Evolutionary conservation across 441 rosid species (phyloP), one percentile per base, ranked within the genome.

Genomic region (Isatis lusitanica): DNA sequence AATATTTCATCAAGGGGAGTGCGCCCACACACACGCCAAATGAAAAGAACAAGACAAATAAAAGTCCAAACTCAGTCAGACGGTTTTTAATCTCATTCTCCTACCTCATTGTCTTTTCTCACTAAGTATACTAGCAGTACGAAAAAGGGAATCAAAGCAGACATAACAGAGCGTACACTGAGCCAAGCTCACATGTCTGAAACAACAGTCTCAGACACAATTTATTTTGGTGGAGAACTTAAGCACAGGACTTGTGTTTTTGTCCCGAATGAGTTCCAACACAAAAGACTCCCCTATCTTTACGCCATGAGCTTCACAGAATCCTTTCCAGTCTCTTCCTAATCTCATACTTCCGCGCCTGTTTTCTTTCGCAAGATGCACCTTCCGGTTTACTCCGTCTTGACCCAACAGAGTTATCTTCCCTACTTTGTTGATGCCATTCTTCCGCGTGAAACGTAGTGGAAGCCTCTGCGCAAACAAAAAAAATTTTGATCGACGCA

Each of bases 291-390:
- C 58, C 0, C 63, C 74, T 17, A 61, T 50, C 48, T 61, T 60
- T 26, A 68, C 47, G 17, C 57, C 63, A 15, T 74, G 68, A 68
- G n/a, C 50, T 31, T 68, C 13, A 35, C 57, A 68, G 31, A 74
- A 74, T 15, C 46, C 58, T 52, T 12, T 74, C 74, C 78, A 68
- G 68, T 17, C 63, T 13, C n/a, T 61, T 74, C 74, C 74, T 52
- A 74, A 15, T 40, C 74, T 51, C 78, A 61, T 10, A 60, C 16
- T 24, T 61, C 73, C 40, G 2, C 4, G 0, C 10, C 9, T 16
- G 15, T 15, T 16, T 11, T 60, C 69, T 33, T 24, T 50, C 31
- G 47, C 10, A 43, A 74, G 57, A 51, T 1, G 10, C 63, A 42
- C 63, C 31, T 35, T 11, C 63, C 57, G 2, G 0, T 53, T n/a